phyloP scores from a whole-genome alignment of 352 stramenopile genomes.

The Globisporangium acanthophoron region DNA sequence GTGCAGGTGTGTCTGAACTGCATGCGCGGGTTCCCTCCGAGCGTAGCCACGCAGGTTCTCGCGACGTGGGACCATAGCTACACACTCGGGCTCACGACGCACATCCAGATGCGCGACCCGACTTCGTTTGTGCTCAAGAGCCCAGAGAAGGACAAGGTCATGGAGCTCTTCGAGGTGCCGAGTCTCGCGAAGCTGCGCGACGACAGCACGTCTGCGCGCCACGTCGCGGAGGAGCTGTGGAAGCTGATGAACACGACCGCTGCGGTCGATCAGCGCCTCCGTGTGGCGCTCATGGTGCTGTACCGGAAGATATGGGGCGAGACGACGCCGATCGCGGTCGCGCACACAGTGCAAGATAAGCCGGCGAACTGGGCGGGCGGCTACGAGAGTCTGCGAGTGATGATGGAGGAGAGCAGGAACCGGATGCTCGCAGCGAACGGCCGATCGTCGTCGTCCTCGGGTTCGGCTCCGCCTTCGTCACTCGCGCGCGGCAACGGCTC shows the following conservation, averaged over 20 bases:
- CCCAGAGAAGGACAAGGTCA: slow-evolving; percentile 67
- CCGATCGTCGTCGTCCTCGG: not conserved
- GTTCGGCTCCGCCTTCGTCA: not conserved
- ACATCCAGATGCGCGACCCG: slow-evolving; percentile 78
- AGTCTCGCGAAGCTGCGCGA: slow-evolving; percentile 61
- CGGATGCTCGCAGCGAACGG: slow-evolving; percentile 28
- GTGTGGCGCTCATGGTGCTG: slow-evolving; percentile 67
- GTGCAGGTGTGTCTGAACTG: slow-evolving; percentile 82
- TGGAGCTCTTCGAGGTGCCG: slow-evolving; percentile 53
- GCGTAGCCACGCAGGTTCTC: slow-evolving; percentile 65
- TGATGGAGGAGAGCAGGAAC: slow-evolving; percentile 85
- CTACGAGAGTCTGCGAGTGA: slow-evolving; percentile 71
- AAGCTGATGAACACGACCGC: slow-evolving; percentile 63
- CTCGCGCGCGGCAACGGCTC: slow-evolving; percentile 10
- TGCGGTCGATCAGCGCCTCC: slow-evolving; percentile 63
- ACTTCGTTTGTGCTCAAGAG: slow-evolving; percentile 69
- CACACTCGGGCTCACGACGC: slow-evolving; percentile 61
- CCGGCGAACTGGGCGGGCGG: slow-evolving; percentile 67
- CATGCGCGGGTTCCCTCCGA: slow-evolving; percentile 67
- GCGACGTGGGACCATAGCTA: slow-evolving; percentile 82
- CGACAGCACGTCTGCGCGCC: slow-evolving; percentile 66
- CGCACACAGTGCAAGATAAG: slow-evolving; percentile 82
- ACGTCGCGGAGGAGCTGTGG: slow-evolving; percentile 65
- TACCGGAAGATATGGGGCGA: slow-evolving; percentile 82
- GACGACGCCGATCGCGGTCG: slow-evolving; percentile 70